Base-by-base conservation (phyloP, 1,284 basidiomycete species). In the Microstroma glucosiphilum region DNA sequence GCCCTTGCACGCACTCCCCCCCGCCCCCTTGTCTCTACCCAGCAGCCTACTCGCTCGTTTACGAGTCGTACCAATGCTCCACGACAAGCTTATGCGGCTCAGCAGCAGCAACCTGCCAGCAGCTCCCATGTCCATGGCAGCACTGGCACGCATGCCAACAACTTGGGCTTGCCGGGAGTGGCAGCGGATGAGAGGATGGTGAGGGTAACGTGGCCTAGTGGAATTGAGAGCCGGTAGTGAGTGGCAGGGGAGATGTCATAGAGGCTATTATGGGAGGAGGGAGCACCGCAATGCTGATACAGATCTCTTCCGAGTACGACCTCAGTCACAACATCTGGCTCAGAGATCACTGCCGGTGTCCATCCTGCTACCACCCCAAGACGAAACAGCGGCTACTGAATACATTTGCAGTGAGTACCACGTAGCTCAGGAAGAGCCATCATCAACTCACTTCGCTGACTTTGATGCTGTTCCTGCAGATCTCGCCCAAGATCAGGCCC, bases 331-430 rank as follows among this genome's bases (percentile, higher is more conserved):
- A 88, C 73, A 81, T 88, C 53, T 90, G 87, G 85, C 80, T 90
- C 25, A 82, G 87, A 12, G 89, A 91, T 76, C 93, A 97, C 75
- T 98, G 94, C 76, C 85, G 92, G 40, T 96, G 92, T 79, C 80
- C 88, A 0, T 81, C 86, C 57, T 96, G 92, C 80, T 94, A 90
- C 76, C 94, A 97, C 80, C 82, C 88, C 0, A 80, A 87, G 63
- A 97, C 94, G 9, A 94, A 92, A 77, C 94, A 97, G 79, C 84
- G 94, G 11, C 80, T 96, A 12, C 82, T 92, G 57, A 87, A 91
- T 72, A 91, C 93, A 0, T 90, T 88, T 65, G 86, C 61, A 49
- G 54, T 56, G 54, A 3, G 40, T 57, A 9, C 12, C 1, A 15
- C 12, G 15, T 12, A 17, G 43, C 11, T 17, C 17, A 6, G 4